phyloP scores from a whole-genome alignment of 768 basidiomycete genomes.

The Panaeolus cyanescens region DNA sequence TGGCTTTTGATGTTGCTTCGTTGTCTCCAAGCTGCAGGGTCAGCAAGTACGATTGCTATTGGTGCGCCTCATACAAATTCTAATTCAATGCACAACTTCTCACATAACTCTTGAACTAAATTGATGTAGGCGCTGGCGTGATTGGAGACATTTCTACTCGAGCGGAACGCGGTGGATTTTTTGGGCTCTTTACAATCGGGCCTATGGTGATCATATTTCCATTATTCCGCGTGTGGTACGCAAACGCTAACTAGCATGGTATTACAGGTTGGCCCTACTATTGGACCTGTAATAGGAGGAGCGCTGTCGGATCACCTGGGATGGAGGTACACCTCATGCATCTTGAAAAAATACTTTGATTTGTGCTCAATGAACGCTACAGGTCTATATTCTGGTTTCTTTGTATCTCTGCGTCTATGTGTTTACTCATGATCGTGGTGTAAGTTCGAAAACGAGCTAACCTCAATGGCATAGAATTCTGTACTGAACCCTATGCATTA shows the following conservation, averaged over 20 bases:
- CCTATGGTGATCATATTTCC: conserved; percentile 47
- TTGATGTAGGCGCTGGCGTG: conserved; percentile 68
- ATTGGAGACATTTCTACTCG: conserved; percentile 77
- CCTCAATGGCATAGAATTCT: not conserved
- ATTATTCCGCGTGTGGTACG: conserved; percentile 5
- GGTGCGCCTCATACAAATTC: conserved; percentile 37
- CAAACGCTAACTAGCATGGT: not conserved
- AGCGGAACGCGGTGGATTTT: conserved; percentile 73
- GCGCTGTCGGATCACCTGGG: conserved; percentile 56
- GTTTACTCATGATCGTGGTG: conserved; percentile 51
- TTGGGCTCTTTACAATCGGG: conserved; percentile 66
- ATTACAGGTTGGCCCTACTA: conserved; percentile 55
- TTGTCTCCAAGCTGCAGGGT: conserved; percentile 78
- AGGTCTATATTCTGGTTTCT: conserved; percentile 70
- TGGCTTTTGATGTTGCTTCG: conserved; percentile 83
- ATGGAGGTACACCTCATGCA: conserved; percentile 52
- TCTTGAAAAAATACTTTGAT: not conserved
- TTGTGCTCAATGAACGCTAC: not conserved
- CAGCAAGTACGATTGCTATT: conserved; percentile 76
- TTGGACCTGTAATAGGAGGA: conserved; percentile 65
- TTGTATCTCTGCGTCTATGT: conserved; percentile 46
- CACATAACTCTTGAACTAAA: not conserved
- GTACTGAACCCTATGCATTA: conserved; percentile 31
- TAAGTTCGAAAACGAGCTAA: conserved; percentile 20
- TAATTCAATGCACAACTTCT: not conserved